Evolutionary conservation across 805 yeast species (phyloP).

Genomic region (Starmerella tilneyi): DNA sequence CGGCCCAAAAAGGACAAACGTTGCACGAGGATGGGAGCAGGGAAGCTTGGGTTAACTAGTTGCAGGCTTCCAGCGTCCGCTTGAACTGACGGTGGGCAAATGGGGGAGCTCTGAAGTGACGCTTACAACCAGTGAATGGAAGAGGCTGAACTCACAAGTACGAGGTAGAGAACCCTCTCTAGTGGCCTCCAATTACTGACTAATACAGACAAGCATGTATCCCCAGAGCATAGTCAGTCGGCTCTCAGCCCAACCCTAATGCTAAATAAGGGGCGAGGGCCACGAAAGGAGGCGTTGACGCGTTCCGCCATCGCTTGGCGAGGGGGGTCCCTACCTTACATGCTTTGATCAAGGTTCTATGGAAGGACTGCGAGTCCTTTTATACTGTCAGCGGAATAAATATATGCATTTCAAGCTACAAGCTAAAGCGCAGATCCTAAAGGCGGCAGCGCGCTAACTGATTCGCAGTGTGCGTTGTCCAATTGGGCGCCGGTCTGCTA

Average conservation of each 20-base stretch:
- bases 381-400: too few relatives aligned
- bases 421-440: too few relatives aligned
- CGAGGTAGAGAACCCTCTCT: slow-evolving; percentile 1
- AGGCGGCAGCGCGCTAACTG: too few relatives aligned
- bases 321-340: too few relatives aligned
- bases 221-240: not conserved
- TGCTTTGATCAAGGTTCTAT: too few relatives aligned
- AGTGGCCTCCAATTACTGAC: not conserved
- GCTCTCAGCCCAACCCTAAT: slow-evolving; percentile 3
- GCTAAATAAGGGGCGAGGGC: not conserved
- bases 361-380: too few relatives aligned
- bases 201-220: not conserved
- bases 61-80: slow-evolving; percentile 3
- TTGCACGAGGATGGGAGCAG: not conserved
- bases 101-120: not conserved
- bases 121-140: slow-evolving; percentile 3
- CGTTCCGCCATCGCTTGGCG: too few relatives aligned
- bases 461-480: too few relatives aligned
- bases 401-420: too few relatives aligned
- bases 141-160: slow-evolving; percentile 1
- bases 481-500: too few relatives aligned
- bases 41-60: not conserved
- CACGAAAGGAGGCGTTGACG: too few relatives aligned
- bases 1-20: not conserved
- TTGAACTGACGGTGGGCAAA: not conserved